These are phyloP conservation scores for Sutorius australiensis DNA, from an alignment of 768 basidiomycete genomes.

Conservation along the genomic window DNA sequence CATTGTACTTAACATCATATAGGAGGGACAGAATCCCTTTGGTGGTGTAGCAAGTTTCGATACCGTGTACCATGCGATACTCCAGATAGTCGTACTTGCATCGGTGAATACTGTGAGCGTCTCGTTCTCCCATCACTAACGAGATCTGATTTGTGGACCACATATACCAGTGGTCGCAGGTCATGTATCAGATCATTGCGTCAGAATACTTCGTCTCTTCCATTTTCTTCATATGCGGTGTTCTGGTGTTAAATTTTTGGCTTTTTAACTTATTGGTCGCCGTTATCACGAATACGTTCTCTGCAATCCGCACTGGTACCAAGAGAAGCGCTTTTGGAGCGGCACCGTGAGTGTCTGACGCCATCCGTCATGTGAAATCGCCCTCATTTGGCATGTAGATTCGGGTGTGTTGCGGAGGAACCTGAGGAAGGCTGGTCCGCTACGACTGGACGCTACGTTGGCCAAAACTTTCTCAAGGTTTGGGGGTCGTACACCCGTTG, in stretches of 20 bases:
- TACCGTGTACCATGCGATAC: conserved; percentile 71
- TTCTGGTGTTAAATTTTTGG: conserved; percentile 92
- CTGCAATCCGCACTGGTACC: conserved; percentile 81
- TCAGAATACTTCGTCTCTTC: conserved; percentile 86
- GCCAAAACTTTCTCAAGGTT: conserved; percentile 48
- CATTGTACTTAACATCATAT: neutral
- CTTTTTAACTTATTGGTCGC: conserved; percentile 91
- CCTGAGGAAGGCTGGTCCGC: conserved; percentile 61
- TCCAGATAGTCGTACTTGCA: conserved; percentile 85
- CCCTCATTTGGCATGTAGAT: conserved; percentile 23
- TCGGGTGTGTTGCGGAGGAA: conserved; percentile 46
- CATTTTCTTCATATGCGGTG: conserved; percentile 79
- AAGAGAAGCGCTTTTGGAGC: conserved; percentile 92
- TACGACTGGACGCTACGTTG: conserved; percentile 41
- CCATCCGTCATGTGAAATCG: neutral
- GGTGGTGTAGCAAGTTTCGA: conserved; percentile 77
- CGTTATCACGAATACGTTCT: conserved; percentile 93
- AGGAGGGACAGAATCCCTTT: conserved; percentile 68
- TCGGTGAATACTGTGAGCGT: conserved; percentile 67
- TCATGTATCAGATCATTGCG: conserved; percentile 90
- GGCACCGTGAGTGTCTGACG: conserved; percentile 29
- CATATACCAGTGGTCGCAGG: conserved; percentile 55
- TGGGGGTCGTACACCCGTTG: conserved; percentile 58
- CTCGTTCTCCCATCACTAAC: neutral
- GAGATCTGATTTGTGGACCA: neutral